Evolutionary conservation across 345 rosid species (phyloP).

Genomic region (Pugionium dolabratum): DNA sequence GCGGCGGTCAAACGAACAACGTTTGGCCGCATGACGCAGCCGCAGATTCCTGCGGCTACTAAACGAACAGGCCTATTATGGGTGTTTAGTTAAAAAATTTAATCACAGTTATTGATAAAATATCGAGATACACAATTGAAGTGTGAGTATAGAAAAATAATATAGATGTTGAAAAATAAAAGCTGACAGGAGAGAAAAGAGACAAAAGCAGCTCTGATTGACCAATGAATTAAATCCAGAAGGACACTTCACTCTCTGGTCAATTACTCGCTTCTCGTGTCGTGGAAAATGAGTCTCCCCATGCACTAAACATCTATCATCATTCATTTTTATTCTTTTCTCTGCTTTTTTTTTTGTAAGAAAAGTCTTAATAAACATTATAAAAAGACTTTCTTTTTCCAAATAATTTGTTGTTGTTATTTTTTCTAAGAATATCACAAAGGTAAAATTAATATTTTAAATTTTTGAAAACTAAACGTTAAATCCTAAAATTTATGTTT

Average conservation of each 20-base stretch:
- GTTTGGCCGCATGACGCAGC: too few relatives aligned
- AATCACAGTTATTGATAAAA: slow-evolving; percentile 15
- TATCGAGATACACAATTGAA: slow-evolving; percentile 38
- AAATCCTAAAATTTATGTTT: too few relatives aligned
- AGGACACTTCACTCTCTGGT: slow-evolving; percentile 34
- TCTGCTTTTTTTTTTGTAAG: neutral
- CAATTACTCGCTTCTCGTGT: slow-evolving; percentile 44
- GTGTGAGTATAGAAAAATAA: neutral
- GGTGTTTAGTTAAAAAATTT: neutral
- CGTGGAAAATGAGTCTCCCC: slow-evolving; percentile 27
- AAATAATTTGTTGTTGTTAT: too few relatives aligned
- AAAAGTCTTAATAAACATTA: too few relatives aligned
- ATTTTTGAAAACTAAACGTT: too few relatives aligned
- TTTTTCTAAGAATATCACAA: too few relatives aligned
- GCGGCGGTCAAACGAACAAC: too few relatives aligned
- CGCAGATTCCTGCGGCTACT: too few relatives aligned
- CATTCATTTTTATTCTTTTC: neutral
- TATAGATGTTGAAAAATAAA: neutral
- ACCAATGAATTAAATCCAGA: slow-evolving; percentile 26
- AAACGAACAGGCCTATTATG: slow-evolving; percentile 17
- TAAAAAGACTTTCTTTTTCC: too few relatives aligned
- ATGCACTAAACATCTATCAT: slow-evolving; percentile 39
- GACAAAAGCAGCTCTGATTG: slow-evolving; percentile 40
- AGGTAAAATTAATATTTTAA: too few relatives aligned
- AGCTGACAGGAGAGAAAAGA: slow-evolving; percentile 31